Conservation (phyloP, 441 rosid genomes). For the Hura crepitans region DNA sequence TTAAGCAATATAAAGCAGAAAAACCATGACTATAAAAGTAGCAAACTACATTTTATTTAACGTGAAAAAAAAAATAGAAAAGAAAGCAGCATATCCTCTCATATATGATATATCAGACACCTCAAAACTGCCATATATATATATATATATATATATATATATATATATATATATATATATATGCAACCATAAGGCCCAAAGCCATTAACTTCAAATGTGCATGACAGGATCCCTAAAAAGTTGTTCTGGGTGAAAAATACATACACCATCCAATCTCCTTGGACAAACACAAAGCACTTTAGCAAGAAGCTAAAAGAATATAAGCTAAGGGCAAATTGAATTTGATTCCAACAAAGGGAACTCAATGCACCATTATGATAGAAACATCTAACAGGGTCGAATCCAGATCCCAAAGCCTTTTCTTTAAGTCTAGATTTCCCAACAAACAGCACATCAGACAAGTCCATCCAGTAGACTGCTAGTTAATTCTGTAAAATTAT, state of each 20-base stretch:
- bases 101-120: neutral
- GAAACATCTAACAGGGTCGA: neutral
- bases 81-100: neutral
- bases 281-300: neutral
- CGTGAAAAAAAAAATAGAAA: neutral
- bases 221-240: neutral
- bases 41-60: neutral
- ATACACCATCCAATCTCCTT: constrained; percentile 1
- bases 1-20: neutral
- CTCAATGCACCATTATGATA: neutral
- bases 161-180: neutral
- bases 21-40: neutral
- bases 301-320: neutral
- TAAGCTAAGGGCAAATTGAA: neutral
- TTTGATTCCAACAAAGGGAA: neutral
- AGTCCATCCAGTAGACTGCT: neutral
- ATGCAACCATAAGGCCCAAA: neutral
- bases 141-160: neutral
- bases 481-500: neutral
- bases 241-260: neutral
- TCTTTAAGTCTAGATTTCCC: neutral
- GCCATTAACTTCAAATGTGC: neutral
- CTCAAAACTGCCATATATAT: neutral
- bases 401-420: neutral
- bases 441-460: neutral